phyloP scores from a whole-genome alignment of 169 alveolate species.

The Plasmodium cynomolgi region DNA sequence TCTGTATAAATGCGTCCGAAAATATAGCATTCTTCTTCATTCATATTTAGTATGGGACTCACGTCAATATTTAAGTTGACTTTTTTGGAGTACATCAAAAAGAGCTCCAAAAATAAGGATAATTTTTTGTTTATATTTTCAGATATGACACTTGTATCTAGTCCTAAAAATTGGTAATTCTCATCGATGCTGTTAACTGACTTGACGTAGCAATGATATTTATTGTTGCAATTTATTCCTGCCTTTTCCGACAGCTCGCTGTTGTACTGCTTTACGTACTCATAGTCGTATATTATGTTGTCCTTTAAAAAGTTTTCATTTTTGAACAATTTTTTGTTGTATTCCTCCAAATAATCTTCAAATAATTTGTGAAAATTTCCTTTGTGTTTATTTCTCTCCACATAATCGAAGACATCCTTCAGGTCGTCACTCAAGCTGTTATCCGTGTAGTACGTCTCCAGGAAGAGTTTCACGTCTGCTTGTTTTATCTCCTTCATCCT shows the following conservation, averaged over 20 bases:
- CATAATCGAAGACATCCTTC: conserved; percentile 56
- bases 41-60: conserved; percentile 64
- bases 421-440: conserved; percentile 59
- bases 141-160: conserved; percentile 49
- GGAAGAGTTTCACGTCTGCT: conserved; percentile 61
- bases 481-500: conserved; percentile 73
- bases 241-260: conserved; percentile 20
- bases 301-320: conserved; percentile 42
- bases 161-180: conserved; percentile 65
- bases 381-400: conserved; percentile 57
- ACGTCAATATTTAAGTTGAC: conserved; percentile 67
- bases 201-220: conserved; percentile 50
- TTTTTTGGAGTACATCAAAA: conserved; percentile 35
- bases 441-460: conserved; percentile 70
- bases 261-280: conserved; percentile 43
- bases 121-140: conserved; percentile 63
- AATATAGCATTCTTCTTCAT: conserved; percentile 60
- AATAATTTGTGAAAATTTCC: conserved; percentile 59
- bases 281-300: conserved; percentile 58
- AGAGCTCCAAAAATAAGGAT: conserved; percentile 61
- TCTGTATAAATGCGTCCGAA: conserved; percentile 74
- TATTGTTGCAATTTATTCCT: conserved; percentile 65
- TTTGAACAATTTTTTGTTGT: conserved; percentile 51
- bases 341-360: conserved; percentile 72
- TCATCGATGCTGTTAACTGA: conserved; percentile 40